Conservation (phyloP, 805 yeast species). For the Barnettozyma wickerhamii region DNA sequence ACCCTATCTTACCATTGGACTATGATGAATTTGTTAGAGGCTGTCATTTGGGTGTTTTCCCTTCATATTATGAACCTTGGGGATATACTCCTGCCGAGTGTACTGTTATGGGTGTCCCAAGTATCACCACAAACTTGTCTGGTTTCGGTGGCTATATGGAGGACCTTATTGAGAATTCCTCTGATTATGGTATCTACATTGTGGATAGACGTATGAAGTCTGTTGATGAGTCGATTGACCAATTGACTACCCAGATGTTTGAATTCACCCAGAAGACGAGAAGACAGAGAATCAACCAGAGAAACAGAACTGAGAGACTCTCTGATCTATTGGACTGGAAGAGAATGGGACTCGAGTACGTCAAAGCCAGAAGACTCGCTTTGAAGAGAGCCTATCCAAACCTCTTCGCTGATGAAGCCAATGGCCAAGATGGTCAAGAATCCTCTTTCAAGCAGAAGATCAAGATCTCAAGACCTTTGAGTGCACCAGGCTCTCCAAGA, state of each 20-base stretch:
- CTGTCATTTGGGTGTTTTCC: slow-evolving; percentile 97
- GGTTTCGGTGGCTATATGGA: slow-evolving; percentile 99
- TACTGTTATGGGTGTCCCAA: slow-evolving; percentile 99
- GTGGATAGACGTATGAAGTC: slow-evolving; percentile 92
- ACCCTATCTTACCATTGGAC: slow-evolving; percentile 89
- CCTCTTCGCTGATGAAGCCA: slow-evolving; percentile 43
- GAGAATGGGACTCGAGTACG: slow-evolving; percentile 95
- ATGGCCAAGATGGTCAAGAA: slow-evolving; percentile 14
- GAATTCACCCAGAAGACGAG: slow-evolving; percentile 85
- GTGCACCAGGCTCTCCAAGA: slow-evolving; percentile 97
- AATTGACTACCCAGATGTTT: slow-evolving; percentile 83
- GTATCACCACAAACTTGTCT: slow-evolving; percentile 90
- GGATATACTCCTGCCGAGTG: slow-evolving; percentile 99
- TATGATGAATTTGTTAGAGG: slow-evolving; percentile 98
- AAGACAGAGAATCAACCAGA: slow-evolving; percentile 95
- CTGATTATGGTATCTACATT: slow-evolving; percentile 94
- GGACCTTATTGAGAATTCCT: slow-evolving; percentile 88
- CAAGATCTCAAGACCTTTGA: slow-evolving; percentile 85
- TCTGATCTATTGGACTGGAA: slow-evolving; percentile 95
- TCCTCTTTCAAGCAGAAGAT: slow-evolving; percentile 39
- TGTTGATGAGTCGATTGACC: slow-evolving; percentile 91
- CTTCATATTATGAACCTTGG: slow-evolving; percentile 99
- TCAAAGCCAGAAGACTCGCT: slow-evolving; percentile 90
- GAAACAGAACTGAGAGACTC: slow-evolving; percentile 93
- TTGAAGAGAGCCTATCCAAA: slow-evolving; percentile 93